phyloP scores from a whole-genome alignment of 2,329 filamentous ascomycete genomes.

The Microdochium bolleyi region DNA sequence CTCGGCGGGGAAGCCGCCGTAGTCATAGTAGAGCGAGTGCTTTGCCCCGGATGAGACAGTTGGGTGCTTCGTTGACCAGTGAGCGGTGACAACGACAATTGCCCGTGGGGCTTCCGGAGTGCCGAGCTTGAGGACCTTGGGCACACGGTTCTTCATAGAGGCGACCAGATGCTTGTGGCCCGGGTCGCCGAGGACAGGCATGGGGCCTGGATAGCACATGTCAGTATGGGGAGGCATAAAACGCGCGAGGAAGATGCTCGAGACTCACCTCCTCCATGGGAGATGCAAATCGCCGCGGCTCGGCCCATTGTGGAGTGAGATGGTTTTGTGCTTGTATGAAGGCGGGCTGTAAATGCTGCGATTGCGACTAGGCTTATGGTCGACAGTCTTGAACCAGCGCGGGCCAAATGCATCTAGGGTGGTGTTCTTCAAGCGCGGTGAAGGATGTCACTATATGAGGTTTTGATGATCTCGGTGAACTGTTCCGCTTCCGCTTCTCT shows the following conservation, averaged over 20 bases:
- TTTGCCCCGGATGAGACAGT: slow-evolving; percentile 50
- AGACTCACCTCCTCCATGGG: slow-evolving; percentile 37
- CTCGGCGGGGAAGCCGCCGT: slow-evolving; percentile 52
- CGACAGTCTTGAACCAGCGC: no score
- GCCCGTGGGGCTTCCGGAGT: slow-evolving; percentile 47
- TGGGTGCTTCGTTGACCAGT: slow-evolving; percentile 47
- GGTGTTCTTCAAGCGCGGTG: no score
- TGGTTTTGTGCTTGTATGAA: background rate
- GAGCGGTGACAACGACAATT: slow-evolving; percentile 57
- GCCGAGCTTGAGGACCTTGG: slow-evolving; percentile 45
- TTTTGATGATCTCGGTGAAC: no score
- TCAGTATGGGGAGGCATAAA: background rate
- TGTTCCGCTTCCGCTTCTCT: no score
- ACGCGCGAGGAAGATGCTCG: background rate
- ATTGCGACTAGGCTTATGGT: no score
- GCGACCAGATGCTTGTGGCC: slow-evolving; percentile 38
- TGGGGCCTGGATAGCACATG: slow-evolving; percentile 29
- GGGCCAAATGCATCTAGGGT: no score
- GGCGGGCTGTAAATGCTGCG: no score
- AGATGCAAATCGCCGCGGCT: slow-evolving; percentile 26
- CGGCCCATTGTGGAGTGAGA: background rate
- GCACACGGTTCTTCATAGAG: slow-evolving; percentile 44
- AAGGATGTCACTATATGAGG: no score
- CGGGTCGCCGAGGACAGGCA: slow-evolving; percentile 50
- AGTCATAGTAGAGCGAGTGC: slow-evolving; percentile 52